Conservation (phyloP, 1,284 basidiomycete species). For the Cryptococcus floricola region DNA sequence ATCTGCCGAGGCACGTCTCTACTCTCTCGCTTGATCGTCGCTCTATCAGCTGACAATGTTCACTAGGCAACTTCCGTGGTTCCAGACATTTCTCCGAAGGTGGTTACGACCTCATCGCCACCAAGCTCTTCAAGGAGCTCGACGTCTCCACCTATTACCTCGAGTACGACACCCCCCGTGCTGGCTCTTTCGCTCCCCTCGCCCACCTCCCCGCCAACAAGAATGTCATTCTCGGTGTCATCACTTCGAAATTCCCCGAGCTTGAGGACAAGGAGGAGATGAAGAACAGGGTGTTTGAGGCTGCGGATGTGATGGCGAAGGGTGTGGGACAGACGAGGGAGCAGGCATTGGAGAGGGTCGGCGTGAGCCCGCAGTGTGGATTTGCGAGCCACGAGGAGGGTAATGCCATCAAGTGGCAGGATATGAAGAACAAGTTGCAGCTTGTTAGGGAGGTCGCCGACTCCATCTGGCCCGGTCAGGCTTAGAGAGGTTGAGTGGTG, state of each 20-base stretch:
- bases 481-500: background rate
- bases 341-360: constrained; percentile 29
- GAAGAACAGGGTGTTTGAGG: constrained; percentile 60
- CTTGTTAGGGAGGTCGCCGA: constrained; percentile 33
- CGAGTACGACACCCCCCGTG: constrained; percentile 72
- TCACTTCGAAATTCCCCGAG: constrained; percentile 66
- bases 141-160: constrained; percentile 70
- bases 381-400: constrained; percentile 28
- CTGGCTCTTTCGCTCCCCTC: constrained; percentile 67
- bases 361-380: constrained; percentile 39
- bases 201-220: constrained; percentile 62
- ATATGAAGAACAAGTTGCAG: constrained; percentile 37
- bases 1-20: constrained; percentile 58
- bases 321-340: constrained; percentile 15
- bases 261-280: constrained; percentile 63
- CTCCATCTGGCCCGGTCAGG: constrained; percentile 32
- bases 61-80: constrained; percentile 61
- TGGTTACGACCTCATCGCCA: constrained; percentile 68
- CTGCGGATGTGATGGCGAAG: constrained; percentile 54
- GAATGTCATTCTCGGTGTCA: constrained; percentile 65
- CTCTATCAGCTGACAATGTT: background rate
- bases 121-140: constrained; percentile 64
- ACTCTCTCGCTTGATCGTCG: background rate
- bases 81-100: constrained; percentile 68
- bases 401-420: constrained; percentile 33